Conservation (phyloP, 2,329 filamentous ascomycete genomes). For the Paecilomyces variotii region DNA sequence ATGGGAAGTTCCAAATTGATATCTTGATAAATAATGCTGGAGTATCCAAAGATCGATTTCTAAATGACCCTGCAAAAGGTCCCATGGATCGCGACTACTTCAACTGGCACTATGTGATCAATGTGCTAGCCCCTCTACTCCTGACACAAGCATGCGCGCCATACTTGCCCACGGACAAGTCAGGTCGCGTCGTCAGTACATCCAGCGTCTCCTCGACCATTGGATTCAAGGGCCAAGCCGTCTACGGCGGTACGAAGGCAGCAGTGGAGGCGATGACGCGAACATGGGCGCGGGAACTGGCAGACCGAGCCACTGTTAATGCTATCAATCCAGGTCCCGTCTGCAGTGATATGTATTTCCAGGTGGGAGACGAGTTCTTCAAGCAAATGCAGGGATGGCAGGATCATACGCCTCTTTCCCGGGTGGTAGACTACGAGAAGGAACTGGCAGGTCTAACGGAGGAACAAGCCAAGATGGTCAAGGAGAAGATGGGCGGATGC, state of each 20-base stretch:
- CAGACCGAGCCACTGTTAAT: conserved; percentile 56
- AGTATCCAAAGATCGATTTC: conserved; percentile 41
- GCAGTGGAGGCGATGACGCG: conserved; percentile 63
- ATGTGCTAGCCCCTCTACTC: conserved; percentile 73
- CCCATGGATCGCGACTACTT: conserved; percentile 57
- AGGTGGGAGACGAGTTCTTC: conserved; percentile 51
- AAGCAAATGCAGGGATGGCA: conserved; percentile 52
- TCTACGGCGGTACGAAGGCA: conserved; percentile 60
- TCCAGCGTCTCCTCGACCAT: conserved; percentile 51
- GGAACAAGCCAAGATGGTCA: conserved; percentile 56
- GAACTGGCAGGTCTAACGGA: conserved; percentile 48
- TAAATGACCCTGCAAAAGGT: conserved; percentile 58
- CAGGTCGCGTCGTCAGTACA: conserved; percentile 56
- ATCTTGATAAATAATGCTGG: conserved; percentile 87
- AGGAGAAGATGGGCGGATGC: conserved; percentile 48
- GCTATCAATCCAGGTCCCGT: conserved; percentile 60
- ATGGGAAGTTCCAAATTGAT: conserved; percentile 59
- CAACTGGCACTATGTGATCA: conserved; percentile 64
- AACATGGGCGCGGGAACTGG: conserved; percentile 57
- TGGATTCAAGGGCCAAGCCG: conserved; percentile 51
- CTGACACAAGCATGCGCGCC: conserved; percentile 65
- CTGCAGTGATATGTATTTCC: conserved; percentile 57
- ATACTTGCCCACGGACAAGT: conserved; percentile 62
- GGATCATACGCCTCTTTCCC: conserved; percentile 56
- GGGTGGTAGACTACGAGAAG: conserved; percentile 52